phyloP scores from a whole-genome alignment of 1,139 yeast species.

The Diutina scorzettiae region DNA sequence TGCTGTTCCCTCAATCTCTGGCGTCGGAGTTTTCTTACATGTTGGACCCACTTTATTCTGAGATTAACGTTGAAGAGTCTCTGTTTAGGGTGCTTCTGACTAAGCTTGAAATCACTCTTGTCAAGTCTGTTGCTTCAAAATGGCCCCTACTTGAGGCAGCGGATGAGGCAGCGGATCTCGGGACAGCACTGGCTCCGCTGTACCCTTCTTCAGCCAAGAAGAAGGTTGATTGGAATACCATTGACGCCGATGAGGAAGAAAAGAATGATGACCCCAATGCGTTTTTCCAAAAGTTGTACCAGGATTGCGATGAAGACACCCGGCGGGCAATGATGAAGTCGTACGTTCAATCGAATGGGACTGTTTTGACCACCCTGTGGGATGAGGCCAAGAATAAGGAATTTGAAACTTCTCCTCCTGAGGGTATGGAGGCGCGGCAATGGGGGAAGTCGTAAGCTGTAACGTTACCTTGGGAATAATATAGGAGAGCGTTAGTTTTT shows the following conservation, averaged over 20 bases:
- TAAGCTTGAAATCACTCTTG: constrained; percentile 56
- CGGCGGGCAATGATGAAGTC: constrained; percentile 95
- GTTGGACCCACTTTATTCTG: constrained; percentile 38
- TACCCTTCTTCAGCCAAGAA: constrained; percentile 57
- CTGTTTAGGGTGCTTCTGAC: constrained; percentile 49
- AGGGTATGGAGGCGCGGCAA: constrained; percentile 42
- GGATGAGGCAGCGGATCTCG: constrained; percentile 7
- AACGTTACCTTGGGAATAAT: no score
- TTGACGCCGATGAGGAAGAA: constrained; percentile 38
- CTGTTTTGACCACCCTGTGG: constrained; percentile 92
- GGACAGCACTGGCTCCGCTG: constrained; percentile 13
- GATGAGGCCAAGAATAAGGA: constrained; percentile 60
- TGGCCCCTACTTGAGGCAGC: constrained; percentile 35
- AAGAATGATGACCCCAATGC: constrained; percentile 38
- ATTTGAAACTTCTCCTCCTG: constrained; percentile 71
- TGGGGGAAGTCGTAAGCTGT: no score
- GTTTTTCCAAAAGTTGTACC: constrained; percentile 66
- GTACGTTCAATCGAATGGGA: constrained; percentile 87
- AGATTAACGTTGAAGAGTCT: constrained; percentile 36
- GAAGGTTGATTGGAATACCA: constrained; percentile 61
- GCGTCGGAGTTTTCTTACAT: constrained; percentile 37
- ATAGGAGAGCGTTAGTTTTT: no score
- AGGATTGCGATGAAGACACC: constrained; percentile 79
- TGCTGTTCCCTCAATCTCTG: constrained; percentile 34
- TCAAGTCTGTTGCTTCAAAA: constrained; percentile 21